phyloP scores from a whole-genome alignment of 106 monocot genomes.

The Dendrobium nobile region DNA sequence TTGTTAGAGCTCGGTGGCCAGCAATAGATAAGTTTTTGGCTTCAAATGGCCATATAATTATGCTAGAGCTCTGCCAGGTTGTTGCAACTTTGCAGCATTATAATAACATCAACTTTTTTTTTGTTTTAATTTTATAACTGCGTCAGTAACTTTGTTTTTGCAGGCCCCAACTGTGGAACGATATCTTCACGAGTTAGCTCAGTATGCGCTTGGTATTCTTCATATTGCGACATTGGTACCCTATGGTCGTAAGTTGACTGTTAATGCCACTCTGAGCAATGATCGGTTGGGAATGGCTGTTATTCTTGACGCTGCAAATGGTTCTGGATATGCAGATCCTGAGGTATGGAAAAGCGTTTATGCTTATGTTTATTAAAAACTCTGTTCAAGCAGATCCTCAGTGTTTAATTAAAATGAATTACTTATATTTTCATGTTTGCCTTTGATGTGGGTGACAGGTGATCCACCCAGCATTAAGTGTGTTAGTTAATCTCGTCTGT shows the following conservation, averaged over 20 bases:
- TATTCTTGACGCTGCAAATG: conserved; percentile 79
- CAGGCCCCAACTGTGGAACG: conserved; percentile 83
- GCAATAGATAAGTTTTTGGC: conserved; percentile 76
- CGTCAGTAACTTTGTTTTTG: conserved; percentile 1
- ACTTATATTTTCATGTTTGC: conserved; percentile 4
- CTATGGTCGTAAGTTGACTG: conserved; percentile 64
- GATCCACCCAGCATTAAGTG: conserved; percentile 72
- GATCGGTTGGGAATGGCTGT: conserved; percentile 89
- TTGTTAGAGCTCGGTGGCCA: conserved; percentile 85
- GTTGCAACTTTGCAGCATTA: not conserved
- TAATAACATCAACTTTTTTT: not conserved
- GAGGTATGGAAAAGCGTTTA: conserved; percentile 38
- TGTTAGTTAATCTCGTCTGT: conserved; percentile 90
- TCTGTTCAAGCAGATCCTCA: not conserved
- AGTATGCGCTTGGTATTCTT: conserved; percentile 87
- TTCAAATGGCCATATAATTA: conserved; percentile 76
- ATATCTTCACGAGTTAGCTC: conserved; percentile 92
- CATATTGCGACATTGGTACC: conserved; percentile 88
- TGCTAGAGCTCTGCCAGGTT: conserved; percentile 93
- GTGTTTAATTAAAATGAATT: not conserved
- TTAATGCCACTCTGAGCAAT: conserved; percentile 84
- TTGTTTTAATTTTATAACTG: not conserved
- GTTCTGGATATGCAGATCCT: conserved; percentile 65
- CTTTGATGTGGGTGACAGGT: conserved; percentile 42
- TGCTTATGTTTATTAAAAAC: not conserved